These are phyloP conservation scores for Coemansia sp. DNA, from an alignment of 192 early-diverging fungal genomes.

Conservation along the genomic window DNA sequence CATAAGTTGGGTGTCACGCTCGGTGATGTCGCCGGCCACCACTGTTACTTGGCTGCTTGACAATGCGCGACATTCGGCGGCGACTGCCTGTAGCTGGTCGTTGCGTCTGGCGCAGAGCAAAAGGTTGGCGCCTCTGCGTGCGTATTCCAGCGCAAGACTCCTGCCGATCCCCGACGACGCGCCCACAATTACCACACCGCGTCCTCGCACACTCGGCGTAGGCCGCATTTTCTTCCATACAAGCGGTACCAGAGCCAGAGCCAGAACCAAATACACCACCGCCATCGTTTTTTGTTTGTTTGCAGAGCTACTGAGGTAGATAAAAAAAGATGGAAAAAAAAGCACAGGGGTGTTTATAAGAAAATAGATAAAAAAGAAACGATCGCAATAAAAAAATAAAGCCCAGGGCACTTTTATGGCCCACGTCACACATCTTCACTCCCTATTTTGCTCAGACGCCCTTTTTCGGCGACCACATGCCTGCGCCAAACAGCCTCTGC, in stretches of 20 bases:
- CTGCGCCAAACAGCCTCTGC: background rate
- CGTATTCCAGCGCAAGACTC: slow-evolving; percentile 66
- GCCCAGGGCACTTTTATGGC: too few relatives aligned
- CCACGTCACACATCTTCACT: too few relatives aligned
- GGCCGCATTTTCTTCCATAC: slow-evolving; percentile 20
- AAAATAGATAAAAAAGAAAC: background rate
- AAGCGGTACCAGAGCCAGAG: slow-evolving; percentile 7
- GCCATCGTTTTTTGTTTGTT: slow-evolving; percentile 2
- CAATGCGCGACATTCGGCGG: slow-evolving; percentile 41
- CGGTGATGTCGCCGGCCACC: slow-evolving; percentile 63
- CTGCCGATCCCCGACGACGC: slow-evolving; percentile 78
- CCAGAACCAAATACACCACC: background rate
- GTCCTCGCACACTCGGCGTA: slow-evolving; percentile 18
- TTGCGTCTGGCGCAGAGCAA: slow-evolving; percentile 66
- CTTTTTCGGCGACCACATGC: too few relatives aligned
- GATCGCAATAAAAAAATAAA: too few relatives aligned
- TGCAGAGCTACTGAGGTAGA: too few relatives aligned
- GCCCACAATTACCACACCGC: slow-evolving; percentile 71
- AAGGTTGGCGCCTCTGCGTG: slow-evolving; percentile 60
- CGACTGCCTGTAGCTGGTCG: slow-evolving; percentile 54
- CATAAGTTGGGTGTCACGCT: slow-evolving; percentile 52
- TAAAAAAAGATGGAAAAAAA: slow-evolving; percentile 9
- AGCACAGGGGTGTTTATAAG: background rate
- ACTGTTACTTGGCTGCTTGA: slow-evolving; percentile 13
- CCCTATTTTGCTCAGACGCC: too few relatives aligned